Evolutionary conservation across 108 stramenopile genomes (phyloP), one percentile per base, ranked within the genome.

Genomic region (Stephanodiscus minutulus): DNA sequence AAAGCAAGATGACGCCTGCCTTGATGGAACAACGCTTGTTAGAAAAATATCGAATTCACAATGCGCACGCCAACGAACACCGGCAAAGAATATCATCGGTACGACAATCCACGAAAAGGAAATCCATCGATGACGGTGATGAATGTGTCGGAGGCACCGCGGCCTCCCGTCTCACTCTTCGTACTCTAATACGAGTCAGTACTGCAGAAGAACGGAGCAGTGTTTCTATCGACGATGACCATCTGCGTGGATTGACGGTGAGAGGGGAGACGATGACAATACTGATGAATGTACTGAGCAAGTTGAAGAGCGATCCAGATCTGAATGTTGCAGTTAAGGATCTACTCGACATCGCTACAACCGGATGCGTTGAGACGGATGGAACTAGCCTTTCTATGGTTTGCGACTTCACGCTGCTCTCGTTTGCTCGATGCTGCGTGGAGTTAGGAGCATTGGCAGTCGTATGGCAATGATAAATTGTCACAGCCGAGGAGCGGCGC

Each of bases 381-480:
- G 76, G 22, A n/a, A 7, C 31, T 27, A 35, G 39, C 13, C 47
- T 60, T 63, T 60, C 28, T 27, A 33, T 81, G 71, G 52, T 81
- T 53, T 93, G 92, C 56, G 84, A 91, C 49, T 85, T 93, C 57
- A 83, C 88, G 4, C 49, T 89, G 36, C 35, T 93, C 31, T 77
- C 86, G 17, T 79, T 91, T 49, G 88, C 86, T n/a, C 84, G 86
- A 44, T 86, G 84, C 47, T 89, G 87, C 39, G 89, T 93, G 11
- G 86, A 85, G 61, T 57, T 91, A 27, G 92, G 92, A 49, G 92
- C 89, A 25, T 66, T 90, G 67, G 86, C 87, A 13, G 39, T 92
- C 17, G 84, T 77, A 13, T 7, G 37, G 13, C 7, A 62, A 20
- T 6, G 20, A 52, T 21, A 1, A 20, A 20, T 52, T 52, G 0